Base-by-base conservation (phyloP, 2,329 filamentous ascomycete genomes). In the Alternaria incomplexa region DNA sequence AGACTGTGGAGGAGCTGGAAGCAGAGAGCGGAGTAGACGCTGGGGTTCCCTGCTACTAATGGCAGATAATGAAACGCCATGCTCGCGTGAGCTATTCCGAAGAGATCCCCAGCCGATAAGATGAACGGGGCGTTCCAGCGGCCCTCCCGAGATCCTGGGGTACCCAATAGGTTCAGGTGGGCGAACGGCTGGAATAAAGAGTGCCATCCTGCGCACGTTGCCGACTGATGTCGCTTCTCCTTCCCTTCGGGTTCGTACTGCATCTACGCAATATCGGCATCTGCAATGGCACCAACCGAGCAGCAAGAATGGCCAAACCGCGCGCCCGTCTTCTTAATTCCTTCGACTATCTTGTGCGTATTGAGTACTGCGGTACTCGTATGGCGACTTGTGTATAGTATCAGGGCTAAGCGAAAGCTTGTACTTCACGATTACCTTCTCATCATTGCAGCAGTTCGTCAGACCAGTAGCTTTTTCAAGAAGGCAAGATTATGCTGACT, bases 371-470 rank as follows among this genome's bases (percentile, higher is more conserved):
- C 55, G 2, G 15, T 73, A 25, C 43, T 73, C 10, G 23, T 65
- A 30, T 76, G 73, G 72, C 65, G 73, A 57, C 55, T 74, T 7
- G 51, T 66, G 2, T 72, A 74, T 47, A 68, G 67, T 25, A 32
- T 72, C 4, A 43, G 15, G 22, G 64, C 56, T 23, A 69, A 66
- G 54, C 64, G 71, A 22, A 75, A 70, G 56, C 40, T 71, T 26
- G 32, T 74, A 43, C 17, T 74, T 15, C 71, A 70, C 47, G 72
- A 76, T 44, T 72, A 68, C 48, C 54, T 74, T 20, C 45, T 75
- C 43, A 64, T 72, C 12, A 22, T 73, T 15, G 66, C 73, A 26
- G 60, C 64, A 20, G 71, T 74, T 66, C 56, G 62, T 63, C 30
- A 32, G 1, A 6, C 15, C 48, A 43, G 11, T 6, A 13, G 52